Evolutionary conservation across 1,139 yeast species (phyloP), one percentile per base, ranked within the genome.

Genomic region (Tardiomyces digboiensis): DNA sequence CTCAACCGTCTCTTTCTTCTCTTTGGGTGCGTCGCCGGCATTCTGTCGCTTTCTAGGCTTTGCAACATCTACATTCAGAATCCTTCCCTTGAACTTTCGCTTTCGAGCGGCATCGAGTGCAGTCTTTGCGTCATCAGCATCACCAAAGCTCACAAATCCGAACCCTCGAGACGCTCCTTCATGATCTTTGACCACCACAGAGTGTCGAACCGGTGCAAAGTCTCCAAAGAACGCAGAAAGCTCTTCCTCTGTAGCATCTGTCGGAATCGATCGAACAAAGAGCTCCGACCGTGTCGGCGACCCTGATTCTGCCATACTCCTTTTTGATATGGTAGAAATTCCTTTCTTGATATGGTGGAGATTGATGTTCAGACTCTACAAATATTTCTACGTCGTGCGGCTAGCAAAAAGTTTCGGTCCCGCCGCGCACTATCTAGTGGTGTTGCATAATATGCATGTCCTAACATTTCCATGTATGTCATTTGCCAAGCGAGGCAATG

Each of bases 121-220:
- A 37, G 75, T 70, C 40, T 76, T 63, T 0, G 97, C 85, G 61
- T 93, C 98, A 42, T 86, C 95, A 50, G 86, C 89, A 47, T 76
- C 68, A 2, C 86, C 78, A 62, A 93, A 91, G 40, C 95, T 82
- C 16, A 88, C 98, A 64, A 93, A 93, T 7, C 98, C 99, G 64
- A 88, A 93, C 1, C 98, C 97, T 63, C 93, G 76, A 4, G 95
- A 85, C 36, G 67, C 62, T 29, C 65, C 63, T n/a, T 23, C 41
- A 41, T 76, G 69, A 60, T 91, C 96, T 40, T 74, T 83, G 20
- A 93, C 98, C 42, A 91, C 76, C 42, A 88, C 93, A 3, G 97
- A 95, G 65, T 91, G 98, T 65, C 83, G 88, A 13, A 91, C 94
- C 3, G 98, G 98, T 1, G 87, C 93, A 64, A 88, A 82, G 52